Conservation (phyloP, 2,329 filamentous ascomycete genomes). For the Alternaria brassicicola region DNA sequence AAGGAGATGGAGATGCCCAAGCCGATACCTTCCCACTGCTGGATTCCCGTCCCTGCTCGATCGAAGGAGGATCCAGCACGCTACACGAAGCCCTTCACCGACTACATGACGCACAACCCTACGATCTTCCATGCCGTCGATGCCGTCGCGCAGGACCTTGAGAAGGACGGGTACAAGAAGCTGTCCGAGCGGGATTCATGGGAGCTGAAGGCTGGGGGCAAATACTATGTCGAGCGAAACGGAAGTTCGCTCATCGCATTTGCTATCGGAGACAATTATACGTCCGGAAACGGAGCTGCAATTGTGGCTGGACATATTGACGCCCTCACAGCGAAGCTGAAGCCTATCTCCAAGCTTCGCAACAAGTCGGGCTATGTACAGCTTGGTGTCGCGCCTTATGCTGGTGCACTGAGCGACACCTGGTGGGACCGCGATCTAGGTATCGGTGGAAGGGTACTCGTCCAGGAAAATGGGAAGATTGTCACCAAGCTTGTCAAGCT, state of each 20-base stretch:
- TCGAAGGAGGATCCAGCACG: slow-evolving; percentile 40
- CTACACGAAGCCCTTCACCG: slow-evolving; percentile 83
- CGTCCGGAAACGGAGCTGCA: slow-evolving; percentile 82
- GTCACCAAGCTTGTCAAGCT: slow-evolving; percentile 83
- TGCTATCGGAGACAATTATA: slow-evolving; percentile 77
- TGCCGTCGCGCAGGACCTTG: slow-evolving; percentile 75
- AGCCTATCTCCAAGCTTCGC: slow-evolving; percentile 87
- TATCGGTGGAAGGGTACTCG: slow-evolving; percentile 86
- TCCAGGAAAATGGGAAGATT: slow-evolving; percentile 81
- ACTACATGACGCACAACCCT: slow-evolving; percentile 87
- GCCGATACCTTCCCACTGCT: slow-evolving; percentile 23
- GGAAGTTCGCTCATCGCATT: slow-evolving; percentile 87
- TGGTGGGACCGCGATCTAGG: slow-evolving; percentile 98
- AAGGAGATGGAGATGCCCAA: slow-evolving; percentile 9
- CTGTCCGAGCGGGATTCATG: slow-evolving; percentile 82
- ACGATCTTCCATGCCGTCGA: slow-evolving; percentile 91
- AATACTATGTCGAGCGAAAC: slow-evolving; percentile 88
- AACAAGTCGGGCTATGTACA: slow-evolving; percentile 85
- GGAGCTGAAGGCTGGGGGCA: slow-evolving; percentile 80
- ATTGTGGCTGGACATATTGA: slow-evolving; percentile 94
- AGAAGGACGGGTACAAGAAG: slow-evolving; percentile 74
- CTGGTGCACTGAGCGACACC: slow-evolving; percentile 82
- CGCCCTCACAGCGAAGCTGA: slow-evolving; percentile 85
- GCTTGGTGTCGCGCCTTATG: slow-evolving; percentile 91
- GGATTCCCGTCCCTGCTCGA: slow-evolving; percentile 21